These are phyloP conservation scores for Fusarium scirpi DNA, from an alignment of 2,329 filamentous ascomycete species.

Conservation along the genomic window DNA sequence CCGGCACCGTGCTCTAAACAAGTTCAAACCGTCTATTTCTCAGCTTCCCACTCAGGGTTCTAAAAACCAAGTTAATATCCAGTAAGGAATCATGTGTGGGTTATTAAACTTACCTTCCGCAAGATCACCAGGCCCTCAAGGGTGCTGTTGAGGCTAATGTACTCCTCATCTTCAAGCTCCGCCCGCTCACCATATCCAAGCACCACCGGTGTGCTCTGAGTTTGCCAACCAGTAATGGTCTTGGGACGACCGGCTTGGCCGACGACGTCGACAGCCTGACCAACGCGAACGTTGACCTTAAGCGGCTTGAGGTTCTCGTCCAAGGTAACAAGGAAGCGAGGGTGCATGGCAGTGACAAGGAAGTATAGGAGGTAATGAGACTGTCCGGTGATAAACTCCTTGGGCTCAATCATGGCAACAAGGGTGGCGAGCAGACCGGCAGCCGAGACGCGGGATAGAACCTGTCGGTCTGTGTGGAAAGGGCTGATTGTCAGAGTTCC, in stretches of 20 bases:
- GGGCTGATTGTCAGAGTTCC: constrained; percentile 95
- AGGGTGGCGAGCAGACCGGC: constrained; percentile 91
- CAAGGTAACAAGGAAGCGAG: constrained; percentile 93
- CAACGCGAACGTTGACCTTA: constrained; percentile 95
- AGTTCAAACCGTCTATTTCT: constrained; percentile 49
- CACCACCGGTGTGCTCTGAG: constrained; percentile 97
- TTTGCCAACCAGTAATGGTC: constrained; percentile 99
- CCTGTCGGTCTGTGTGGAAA: constrained; percentile 99
- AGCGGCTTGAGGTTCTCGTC: constrained; percentile 95
- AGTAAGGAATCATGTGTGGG: not conserved
- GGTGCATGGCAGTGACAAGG: constrained; percentile 95
- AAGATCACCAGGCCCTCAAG: constrained; percentile 96
- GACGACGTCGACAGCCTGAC: constrained; percentile 97
- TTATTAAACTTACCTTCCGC: constrained; percentile 79
- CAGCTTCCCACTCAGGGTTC: constrained; percentile 57
- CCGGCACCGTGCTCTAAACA: constrained; percentile 38
- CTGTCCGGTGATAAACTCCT: constrained; percentile 77
- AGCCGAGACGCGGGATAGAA: constrained; percentile 90
- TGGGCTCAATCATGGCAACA: constrained; percentile 94
- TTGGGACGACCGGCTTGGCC: constrained; percentile 97
- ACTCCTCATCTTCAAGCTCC: constrained; percentile 97
- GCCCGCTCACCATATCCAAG: constrained; percentile 95
- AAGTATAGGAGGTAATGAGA: constrained; percentile 97
- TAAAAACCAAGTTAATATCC: constrained; percentile 39
- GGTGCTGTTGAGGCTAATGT: constrained; percentile 89